Evolutionary conservation across 164 flowering plant species (phyloP).

Genomic region (Magnolia kwangsiensis): DNA sequence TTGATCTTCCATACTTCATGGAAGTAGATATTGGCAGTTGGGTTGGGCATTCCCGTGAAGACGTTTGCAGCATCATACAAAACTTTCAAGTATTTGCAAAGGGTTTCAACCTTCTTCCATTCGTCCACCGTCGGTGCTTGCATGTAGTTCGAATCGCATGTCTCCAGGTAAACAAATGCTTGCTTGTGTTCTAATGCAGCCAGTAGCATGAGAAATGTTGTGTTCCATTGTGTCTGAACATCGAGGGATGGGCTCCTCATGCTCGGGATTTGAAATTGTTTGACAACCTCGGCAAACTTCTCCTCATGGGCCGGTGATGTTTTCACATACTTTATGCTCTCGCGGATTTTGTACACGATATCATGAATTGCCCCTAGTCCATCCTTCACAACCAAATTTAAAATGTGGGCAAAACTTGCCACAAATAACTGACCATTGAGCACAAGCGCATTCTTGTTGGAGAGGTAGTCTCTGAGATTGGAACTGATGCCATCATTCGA

Average conservation of each 20-base stretch:
- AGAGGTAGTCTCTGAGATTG: slow-evolving; percentile 53
- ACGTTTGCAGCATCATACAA: slow-evolving; percentile 59
- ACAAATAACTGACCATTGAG: slow-evolving; percentile 58
- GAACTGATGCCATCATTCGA: slow-evolving; percentile 36
- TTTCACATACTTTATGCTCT: slow-evolving; percentile 66
- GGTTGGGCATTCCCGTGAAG: slow-evolving; percentile 39
- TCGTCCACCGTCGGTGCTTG: slow-evolving; percentile 59
- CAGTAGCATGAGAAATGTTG: slow-evolving; percentile 73
- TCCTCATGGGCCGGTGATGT: slow-evolving; percentile 48
- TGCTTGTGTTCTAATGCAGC: slow-evolving; percentile 77
- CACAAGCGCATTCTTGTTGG: slow-evolving; percentile 42
- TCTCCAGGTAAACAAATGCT: slow-evolving; percentile 72
- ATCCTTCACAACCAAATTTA: slow-evolving; percentile 59
- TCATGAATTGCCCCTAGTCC: slow-evolving; percentile 32
- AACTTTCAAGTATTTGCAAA: slow-evolving; percentile 53
- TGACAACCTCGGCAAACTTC: slow-evolving; percentile 53
- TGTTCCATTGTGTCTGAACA: slow-evolving; percentile 70
- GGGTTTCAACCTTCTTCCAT: slow-evolving; percentile 65
- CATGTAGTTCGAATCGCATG: slow-evolving; percentile 64
- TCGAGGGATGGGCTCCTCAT: slow-evolving; percentile 53
- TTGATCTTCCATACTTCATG: slow-evolving; percentile 65
- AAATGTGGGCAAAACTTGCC: slow-evolving; percentile 54
- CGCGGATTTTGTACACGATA: slow-evolving; percentile 53
- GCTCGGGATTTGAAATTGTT: slow-evolving; percentile 72
- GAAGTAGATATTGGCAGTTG: slow-evolving; percentile 57